Evolutionary conservation across 345 rosid species (phyloP).

Genomic region (Gossypium bickii): DNA sequence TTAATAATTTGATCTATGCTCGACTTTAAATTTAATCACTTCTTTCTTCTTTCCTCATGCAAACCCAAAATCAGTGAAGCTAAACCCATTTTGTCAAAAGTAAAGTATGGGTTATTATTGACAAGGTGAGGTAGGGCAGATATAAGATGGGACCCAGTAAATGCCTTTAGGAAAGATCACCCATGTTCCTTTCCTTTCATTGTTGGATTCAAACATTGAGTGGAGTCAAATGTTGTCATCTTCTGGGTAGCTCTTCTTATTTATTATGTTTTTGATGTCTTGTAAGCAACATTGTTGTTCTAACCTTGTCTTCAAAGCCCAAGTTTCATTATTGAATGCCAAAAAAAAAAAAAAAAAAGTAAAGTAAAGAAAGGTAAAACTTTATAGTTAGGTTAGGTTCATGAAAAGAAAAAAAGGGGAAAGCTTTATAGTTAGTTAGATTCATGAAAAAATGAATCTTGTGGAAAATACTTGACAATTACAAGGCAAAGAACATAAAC

Average conservation of each 20-base stretch:
- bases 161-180: background rate
- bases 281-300: conserved; percentile 11
- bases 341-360: background rate
- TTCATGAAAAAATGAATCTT: background rate
- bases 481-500: too few relatives aligned
- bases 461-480: background rate
- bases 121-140: background rate
- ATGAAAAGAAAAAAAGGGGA: background rate
- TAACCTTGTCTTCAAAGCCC: conserved; percentile 14
- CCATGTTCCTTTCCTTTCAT: background rate
- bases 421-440: too few relatives aligned
- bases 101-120: background rate
- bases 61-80: background rate
- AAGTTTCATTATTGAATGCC: background rate
- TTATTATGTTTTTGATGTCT: conserved; percentile 7
- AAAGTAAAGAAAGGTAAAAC: background rate
- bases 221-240: background rate
- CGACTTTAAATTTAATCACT: too few relatives aligned
- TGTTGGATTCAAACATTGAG: background rate
- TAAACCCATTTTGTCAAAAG: background rate
- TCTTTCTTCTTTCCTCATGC: too few relatives aligned
- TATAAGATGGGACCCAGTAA: background rate
- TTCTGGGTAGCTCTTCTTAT: background rate
- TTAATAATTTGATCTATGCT: too few relatives aligned
- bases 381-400: background rate